A percentile compares a stretch with the other conserved stretches of the same genome.
Conservation (phyloP, 2,329 filamentous ascomycete species). For the Stachybotrys elegans region DNA sequence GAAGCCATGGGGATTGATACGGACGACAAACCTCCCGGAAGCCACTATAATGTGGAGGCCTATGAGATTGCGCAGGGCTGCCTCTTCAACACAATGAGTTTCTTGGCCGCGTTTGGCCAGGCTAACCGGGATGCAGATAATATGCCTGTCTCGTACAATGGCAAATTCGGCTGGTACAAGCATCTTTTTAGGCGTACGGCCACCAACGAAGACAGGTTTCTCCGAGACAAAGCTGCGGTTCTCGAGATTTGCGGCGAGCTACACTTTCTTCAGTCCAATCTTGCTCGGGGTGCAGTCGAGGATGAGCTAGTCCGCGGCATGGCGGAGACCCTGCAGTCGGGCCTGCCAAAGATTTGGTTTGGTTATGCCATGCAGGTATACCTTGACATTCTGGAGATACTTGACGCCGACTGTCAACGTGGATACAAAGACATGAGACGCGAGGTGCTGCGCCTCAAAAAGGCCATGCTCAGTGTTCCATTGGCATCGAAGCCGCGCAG, state of each 20-base stretch:
- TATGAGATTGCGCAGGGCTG: constrained; percentile 8
- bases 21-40: neutral
- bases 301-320: constrained; percentile 15
- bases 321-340: neutral
- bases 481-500: neutral
- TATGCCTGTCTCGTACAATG: constrained; percentile 10
- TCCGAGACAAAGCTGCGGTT: constrained; percentile 10
- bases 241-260: constrained; percentile 9
- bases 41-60: constrained; percentile 8
- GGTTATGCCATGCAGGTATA: constrained; percentile 12
- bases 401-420: neutral
- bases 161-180: constrained; percentile 14
- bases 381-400: constrained; percentile 12
- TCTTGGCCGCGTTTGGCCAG: constrained; percentile 2
- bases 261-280: constrained; percentile 6
- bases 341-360: constrained; percentile 12
- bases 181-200: constrained; percentile 1
- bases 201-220: constrained; percentile 6
- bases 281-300: constrained; percentile 7
- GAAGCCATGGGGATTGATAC: constrained; percentile 3
- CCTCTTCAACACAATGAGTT: constrained; percentile 2
- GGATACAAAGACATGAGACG: constrained; percentile 5
- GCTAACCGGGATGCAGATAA: no score
- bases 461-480: constrained; percentile 10
- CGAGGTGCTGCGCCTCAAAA: constrained; percentile 12